Conservation (phyloP, 225 moss, liverwort and hornwort species). For the Polytrichum formosum region DNA sequence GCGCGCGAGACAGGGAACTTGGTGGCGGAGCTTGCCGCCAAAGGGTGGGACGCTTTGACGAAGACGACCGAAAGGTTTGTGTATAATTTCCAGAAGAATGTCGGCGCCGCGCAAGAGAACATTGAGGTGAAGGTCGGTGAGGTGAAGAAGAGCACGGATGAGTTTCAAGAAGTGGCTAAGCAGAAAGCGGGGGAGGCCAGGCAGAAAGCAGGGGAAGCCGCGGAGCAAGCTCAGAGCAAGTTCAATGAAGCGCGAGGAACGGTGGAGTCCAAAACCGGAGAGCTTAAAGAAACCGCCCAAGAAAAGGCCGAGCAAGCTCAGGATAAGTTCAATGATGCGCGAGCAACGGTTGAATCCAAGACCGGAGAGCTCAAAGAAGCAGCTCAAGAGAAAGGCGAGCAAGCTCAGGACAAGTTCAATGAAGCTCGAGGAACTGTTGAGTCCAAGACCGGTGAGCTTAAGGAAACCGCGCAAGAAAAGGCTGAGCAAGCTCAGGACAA, state of each 20-base stretch:
- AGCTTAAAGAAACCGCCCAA: slow-evolving; percentile 11
- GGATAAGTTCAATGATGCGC: slow-evolving; percentile 16
- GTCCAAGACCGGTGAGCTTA: background rate
- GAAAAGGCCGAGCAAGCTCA: slow-evolving; percentile 34
- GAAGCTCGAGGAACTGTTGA: background rate
- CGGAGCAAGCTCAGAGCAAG: background rate
- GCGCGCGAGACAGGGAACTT: slow-evolving; percentile 42
- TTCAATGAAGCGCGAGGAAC: slow-evolving; percentile 20
- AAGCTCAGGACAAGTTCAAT: background rate
- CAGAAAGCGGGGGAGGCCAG: slow-evolving; percentile 1
- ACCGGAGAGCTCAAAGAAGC: slow-evolving; percentile 20
- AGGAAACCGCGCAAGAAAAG: background rate
- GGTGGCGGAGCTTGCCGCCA: slow-evolving; percentile 42
- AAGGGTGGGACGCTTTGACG: slow-evolving; percentile 39
- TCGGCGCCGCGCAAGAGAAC: background rate
- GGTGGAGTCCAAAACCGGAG: slow-evolving; percentile 28
- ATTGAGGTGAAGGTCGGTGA: slow-evolving; percentile 3
- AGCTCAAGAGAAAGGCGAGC: slow-evolving; percentile 10
- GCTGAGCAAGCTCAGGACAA: background rate
- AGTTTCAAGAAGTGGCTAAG: background rate
- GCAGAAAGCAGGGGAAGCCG: slow-evolving; percentile 1
- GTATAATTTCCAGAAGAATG: slow-evolving; percentile 36
- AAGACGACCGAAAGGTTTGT: slow-evolving; percentile 35
- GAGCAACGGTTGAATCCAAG: slow-evolving; percentile 14
- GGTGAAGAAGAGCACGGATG: background rate